Conservation (phyloP, 306 rosid species). For the Canavalia ensiformis region DNA sequence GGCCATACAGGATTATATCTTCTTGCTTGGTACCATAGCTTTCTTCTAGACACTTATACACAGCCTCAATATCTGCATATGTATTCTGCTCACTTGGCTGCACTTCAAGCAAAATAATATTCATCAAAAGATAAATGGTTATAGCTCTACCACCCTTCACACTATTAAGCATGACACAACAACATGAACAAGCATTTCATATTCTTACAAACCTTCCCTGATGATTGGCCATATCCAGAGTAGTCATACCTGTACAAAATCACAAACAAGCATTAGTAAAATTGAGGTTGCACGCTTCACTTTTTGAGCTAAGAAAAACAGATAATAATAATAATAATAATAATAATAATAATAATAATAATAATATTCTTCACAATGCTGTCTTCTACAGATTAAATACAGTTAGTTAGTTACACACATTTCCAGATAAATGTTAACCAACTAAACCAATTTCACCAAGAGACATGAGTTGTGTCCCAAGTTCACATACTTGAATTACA, state of each 20-base stretch:
- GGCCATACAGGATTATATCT: slow-evolving; percentile 28
- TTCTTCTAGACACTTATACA: slow-evolving; percentile 86
- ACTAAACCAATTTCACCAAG: slow-evolving; percentile 27
- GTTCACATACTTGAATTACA: neutral
- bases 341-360: no score
- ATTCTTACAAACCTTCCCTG: slow-evolving; percentile 82
- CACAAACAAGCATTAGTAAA: slow-evolving; percentile 3
- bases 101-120: slow-evolving; percentile 49
- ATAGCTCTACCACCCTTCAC: slow-evolving; percentile 40
- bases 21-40: slow-evolving; percentile 81
- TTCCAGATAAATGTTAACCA: neutral
- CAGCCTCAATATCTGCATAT: slow-evolving; percentile 89
- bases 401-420: neutral
- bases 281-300: neutral
- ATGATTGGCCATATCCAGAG: slow-evolving; percentile 56
- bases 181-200: slow-evolving; percentile 37
- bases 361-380: neutral
- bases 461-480: neutral
- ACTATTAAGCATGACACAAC: slow-evolving; percentile 11
- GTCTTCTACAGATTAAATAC: slow-evolving; percentile 7
- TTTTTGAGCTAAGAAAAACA: neutral
- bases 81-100: slow-evolving; percentile 96
- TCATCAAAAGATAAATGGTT: slow-evolving; percentile 32
- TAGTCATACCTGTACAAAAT: slow-evolving; percentile 72
- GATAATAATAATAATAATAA: neutral